Percentiles rank a stretch among this genome's conserved stretches.
Conservation (phyloP, 208 protist species). For the Leishmania tropica region DNA sequence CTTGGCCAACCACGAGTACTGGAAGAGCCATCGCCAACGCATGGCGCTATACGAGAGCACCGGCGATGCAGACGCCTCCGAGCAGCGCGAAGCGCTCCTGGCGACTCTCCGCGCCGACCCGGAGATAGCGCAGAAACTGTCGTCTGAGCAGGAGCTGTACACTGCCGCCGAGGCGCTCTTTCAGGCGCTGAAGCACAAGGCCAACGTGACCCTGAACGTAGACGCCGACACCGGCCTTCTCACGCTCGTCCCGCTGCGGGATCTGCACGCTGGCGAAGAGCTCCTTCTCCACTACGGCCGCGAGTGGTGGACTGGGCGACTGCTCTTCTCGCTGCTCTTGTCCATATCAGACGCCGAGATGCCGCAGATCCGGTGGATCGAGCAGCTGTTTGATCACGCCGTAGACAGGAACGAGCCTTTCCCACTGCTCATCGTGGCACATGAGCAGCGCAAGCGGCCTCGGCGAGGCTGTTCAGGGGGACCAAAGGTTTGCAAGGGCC, state of each 20-base stretch:
- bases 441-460: slow-evolving; percentile 10
- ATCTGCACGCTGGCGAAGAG: slow-evolving; percentile 74
- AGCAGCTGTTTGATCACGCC: slow-evolving; percentile 50
- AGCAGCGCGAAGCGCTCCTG: slow-evolving; percentile 27
- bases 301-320: slow-evolving; percentile 85
- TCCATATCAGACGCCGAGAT: slow-evolving; percentile 51
- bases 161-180: slow-evolving; percentile 38
- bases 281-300: slow-evolving; percentile 85
- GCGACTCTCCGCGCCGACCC: slow-evolving; percentile 20
- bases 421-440: slow-evolving; percentile 45
- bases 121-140: neutral
- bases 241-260: slow-evolving; percentile 61
- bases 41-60: slow-evolving; percentile 78
- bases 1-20: slow-evolving; percentile 66
- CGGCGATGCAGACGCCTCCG: slow-evolving; percentile 19
- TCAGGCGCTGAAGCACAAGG: slow-evolving; percentile 59
- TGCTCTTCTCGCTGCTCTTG: slow-evolving; percentile 70
- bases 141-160: slow-evolving; percentile 36
- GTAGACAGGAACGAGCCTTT: slow-evolving; percentile 64
- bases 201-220: slow-evolving; percentile 64
- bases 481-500: neutral
- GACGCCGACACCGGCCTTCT: slow-evolving; percentile 55
- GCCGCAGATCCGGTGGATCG: slow-evolving; percentile 66
- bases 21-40: slow-evolving; percentile 54
- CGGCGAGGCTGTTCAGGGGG: neutral